Evolutionary conservation across 208 protist species (phyloP).

Genomic region (Trypanosoma conorhini): DNA sequence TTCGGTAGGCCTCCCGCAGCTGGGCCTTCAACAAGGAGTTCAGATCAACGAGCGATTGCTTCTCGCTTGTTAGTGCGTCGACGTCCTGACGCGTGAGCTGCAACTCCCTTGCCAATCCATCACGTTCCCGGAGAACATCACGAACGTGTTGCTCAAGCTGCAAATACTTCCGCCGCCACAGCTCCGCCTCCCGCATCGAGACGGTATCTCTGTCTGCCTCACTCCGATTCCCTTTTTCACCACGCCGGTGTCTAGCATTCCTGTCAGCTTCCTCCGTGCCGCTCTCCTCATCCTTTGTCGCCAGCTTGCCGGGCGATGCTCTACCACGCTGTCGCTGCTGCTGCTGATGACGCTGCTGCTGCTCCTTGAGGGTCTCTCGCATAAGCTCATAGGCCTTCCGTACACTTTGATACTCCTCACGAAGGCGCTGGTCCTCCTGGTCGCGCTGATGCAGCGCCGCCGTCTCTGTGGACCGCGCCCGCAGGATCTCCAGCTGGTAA

Average conservation of each 20-base stretch:
- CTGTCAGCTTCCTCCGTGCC: conserved; percentile 8
- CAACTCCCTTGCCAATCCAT: conserved; percentile 54
- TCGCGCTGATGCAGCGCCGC: conserved; percentile 16
- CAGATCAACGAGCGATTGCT: conserved; percentile 79
- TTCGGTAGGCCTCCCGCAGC: conserved; percentile 75
- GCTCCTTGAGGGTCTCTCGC: conserved; percentile 39
- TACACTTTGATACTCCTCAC: conserved; percentile 46
- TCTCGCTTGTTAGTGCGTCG: conserved; percentile 54
- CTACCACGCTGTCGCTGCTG: conserved; percentile 25
- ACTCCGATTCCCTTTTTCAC: not conserved
- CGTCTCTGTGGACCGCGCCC: conserved; percentile 36
- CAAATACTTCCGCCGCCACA: conserved; percentile 72
- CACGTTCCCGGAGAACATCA: conserved; percentile 63
- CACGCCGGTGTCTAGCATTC: not conserved
- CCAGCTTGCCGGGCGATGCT: conserved; percentile 11
- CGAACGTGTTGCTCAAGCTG: conserved; percentile 79
- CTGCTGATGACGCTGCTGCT: conserved; percentile 18
- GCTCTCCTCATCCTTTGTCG: conserved; percentile 14
- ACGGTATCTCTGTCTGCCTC: conserved; percentile 1
- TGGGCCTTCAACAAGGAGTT: conserved; percentile 89
- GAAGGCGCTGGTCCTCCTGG: conserved; percentile 23
- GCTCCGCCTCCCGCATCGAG: conserved; percentile 64
- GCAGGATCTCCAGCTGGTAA: conserved; percentile 74
- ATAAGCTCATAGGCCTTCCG: conserved; percentile 55
- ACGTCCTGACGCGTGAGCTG: conserved; percentile 47